phyloP scores from a whole-genome alignment of 352 stramenopile species.

The Phytopythium kandeliae region DNA sequence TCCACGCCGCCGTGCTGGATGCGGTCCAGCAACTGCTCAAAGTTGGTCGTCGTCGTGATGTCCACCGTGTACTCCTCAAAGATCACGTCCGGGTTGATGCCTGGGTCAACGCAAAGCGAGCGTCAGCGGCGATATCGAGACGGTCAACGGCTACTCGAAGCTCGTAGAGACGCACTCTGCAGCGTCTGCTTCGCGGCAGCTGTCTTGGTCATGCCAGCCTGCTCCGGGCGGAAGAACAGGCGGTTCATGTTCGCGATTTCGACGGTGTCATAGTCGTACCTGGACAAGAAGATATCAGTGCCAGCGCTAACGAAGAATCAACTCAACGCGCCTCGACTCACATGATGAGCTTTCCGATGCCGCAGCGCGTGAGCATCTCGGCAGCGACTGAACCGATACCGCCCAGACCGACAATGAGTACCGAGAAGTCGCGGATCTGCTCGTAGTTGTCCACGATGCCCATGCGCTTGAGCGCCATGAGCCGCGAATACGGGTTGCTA shows the following conservation, averaged over 20 bases:
- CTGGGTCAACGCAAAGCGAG: constrained; percentile 12
- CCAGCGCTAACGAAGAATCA: no score
- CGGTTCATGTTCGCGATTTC: constrained; percentile 92
- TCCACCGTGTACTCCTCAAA: constrained; percentile 87
- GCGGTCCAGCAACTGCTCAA: constrained; percentile 76
- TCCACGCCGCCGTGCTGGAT: constrained; percentile 68
- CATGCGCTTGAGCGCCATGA: constrained; percentile 90
- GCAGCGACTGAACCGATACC: constrained; percentile 83
- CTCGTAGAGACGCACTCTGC: constrained; percentile 51
- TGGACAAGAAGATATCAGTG: no score
- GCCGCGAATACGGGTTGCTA: constrained; percentile 85
- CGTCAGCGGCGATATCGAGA: no score
- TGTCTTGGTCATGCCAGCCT: constrained; percentile 85
- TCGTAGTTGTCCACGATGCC: constrained; percentile 89
- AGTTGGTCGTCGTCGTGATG: constrained; percentile 82
- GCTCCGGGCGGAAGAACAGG: constrained; percentile 86
- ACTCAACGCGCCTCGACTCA: constrained; percentile 5
- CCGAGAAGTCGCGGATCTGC: constrained; percentile 71
- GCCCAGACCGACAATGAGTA: constrained; percentile 81
- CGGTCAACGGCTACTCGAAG: no score
- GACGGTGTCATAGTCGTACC: constrained; percentile 87
- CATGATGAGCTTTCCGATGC: constrained; percentile 87
- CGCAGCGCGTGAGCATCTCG: constrained; percentile 89
- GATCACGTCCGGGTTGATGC: constrained; percentile 88
- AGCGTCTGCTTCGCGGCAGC: constrained; percentile 84